A percentile compares a stretch with the other conserved stretches of the same genome.
These are phyloP conservation scores for Metarhizium sp. DNA, from an alignment of 2,329 filamentous ascomycete species.

Conservation along the genomic window DNA sequence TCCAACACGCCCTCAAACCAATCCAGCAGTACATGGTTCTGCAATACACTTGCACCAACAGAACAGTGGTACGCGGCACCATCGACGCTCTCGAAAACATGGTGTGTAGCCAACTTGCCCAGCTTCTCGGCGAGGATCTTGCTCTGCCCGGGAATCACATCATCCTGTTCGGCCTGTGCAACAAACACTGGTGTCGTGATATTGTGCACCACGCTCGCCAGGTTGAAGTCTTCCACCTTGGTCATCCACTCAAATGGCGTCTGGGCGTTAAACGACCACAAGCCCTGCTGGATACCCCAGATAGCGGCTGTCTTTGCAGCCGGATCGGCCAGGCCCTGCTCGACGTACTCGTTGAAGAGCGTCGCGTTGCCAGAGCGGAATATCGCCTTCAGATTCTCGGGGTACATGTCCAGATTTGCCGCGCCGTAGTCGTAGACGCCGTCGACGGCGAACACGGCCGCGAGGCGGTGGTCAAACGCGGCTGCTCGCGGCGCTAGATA, in stretches of 20 bases:
- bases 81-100: neutral
- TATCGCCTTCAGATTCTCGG: constrained; percentile 1
- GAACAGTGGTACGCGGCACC: neutral
- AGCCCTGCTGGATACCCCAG: constrained; percentile 15
- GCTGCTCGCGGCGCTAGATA: constrained; percentile 29
- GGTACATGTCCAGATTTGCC: constrained; percentile 6
- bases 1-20: neutral
- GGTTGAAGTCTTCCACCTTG: constrained; percentile 8
- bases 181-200: constrained; percentile 13
- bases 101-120: constrained; percentile 1
- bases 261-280: constrained; percentile 15
- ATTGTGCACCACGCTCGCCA: constrained; percentile 10
- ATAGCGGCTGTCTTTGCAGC: constrained; percentile 1
- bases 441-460: constrained; percentile 27
- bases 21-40: neutral
- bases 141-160: constrained; percentile 3
- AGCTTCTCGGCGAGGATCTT: constrained; percentile 3
- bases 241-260: constrained; percentile 12
- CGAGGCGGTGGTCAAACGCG: constrained; percentile 32
- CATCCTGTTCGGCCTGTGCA: constrained; percentile 10
- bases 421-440: constrained; percentile 23
- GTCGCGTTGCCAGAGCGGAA: constrained; percentile 9
- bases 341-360: constrained; percentile 9
- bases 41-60: neutral
- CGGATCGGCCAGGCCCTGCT: neutral